Evolutionary conservation across 129 eudicot genomes (phyloP).

Genomic region (Heracleum sosnowskyi): DNA sequence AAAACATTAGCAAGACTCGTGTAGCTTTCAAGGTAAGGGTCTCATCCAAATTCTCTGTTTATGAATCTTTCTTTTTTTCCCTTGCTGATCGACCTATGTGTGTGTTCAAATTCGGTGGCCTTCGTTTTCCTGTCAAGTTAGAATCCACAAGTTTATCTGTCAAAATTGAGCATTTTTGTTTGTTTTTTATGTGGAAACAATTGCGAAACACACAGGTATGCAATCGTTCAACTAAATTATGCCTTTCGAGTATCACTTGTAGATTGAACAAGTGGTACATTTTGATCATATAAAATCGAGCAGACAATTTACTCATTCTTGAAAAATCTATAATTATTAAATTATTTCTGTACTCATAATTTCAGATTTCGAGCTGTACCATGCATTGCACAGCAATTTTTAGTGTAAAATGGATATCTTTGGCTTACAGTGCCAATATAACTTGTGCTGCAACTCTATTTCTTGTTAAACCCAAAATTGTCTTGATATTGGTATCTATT

Average conservation of each 20-base stretch:
- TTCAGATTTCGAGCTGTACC: not conserved
- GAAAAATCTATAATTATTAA: not conserved
- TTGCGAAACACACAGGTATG: not conserved
- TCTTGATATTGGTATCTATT: not conserved
- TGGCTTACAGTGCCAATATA: not conserved
- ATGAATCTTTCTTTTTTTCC: not conserved
- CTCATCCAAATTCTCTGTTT: not conserved
- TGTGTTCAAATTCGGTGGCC: not conserved
- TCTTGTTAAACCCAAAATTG: not conserved
- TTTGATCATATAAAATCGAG: not conserved
- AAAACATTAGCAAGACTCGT: conserved; percentile 84
- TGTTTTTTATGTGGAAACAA: not conserved
- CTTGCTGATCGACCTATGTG: not conserved
- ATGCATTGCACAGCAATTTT: not conserved
- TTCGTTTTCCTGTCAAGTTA: not conserved
- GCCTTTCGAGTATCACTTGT: not conserved
- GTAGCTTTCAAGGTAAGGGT: conserved; percentile 76
- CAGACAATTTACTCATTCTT: not conserved
- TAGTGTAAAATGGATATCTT: not conserved
- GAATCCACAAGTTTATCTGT: too few relatives aligned
- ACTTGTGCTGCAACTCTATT: not conserved
- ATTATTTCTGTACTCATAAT: not conserved
- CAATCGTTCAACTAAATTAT: not conserved
- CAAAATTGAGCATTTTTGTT: not conserved
- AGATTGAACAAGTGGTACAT: not conserved